A percentile compares a stretch with the other conserved stretches of the same genome.
Evolutionary conservation across 495 filamentous ascomycete genomes (phyloP).

Genomic region (Rhizodiscina lignyota): DNA sequence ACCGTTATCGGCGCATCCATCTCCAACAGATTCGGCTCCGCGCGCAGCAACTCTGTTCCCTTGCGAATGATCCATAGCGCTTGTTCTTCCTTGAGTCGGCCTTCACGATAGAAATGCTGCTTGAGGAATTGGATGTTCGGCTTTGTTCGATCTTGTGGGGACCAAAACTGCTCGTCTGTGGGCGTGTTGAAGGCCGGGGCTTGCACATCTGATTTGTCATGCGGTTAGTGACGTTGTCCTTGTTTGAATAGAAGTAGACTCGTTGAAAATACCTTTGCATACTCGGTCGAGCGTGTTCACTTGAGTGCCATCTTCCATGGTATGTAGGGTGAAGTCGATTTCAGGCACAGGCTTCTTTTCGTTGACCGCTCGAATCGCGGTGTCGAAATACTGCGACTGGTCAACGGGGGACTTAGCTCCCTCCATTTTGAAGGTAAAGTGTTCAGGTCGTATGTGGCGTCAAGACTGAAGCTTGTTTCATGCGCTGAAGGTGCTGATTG

Average conservation of each 20-base stretch:
- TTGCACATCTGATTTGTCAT: slow-evolving; percentile 58
- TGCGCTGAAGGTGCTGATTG: no score
- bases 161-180: slow-evolving; percentile 62
- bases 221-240: neutral
- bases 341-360: slow-evolving; percentile 90
- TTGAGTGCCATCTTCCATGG: slow-evolving; percentile 90
- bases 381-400: slow-evolving; percentile 21
- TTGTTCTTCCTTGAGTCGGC: slow-evolving; percentile 90
- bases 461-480: no score
- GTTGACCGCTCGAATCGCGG: slow-evolving; percentile 52
- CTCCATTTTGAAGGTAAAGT: no score
- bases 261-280: slow-evolving; percentile 64
- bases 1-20: slow-evolving; percentile 99
- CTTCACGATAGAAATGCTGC: slow-evolving; percentile 96
- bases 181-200: slow-evolving; percentile 86
- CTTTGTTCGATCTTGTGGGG: slow-evolving; percentile 68
- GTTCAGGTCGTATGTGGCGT: no score
- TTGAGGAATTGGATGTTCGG: slow-evolving; percentile 89
- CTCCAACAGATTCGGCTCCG: slow-evolving; percentile 89
- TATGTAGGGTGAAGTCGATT: slow-evolving; percentile 95
- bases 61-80: slow-evolving; percentile 84
- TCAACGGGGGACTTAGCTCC: no score
- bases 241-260: neutral
- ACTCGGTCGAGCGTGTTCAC: slow-evolving; percentile 92
- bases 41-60: slow-evolving; percentile 65